phyloP scores from a whole-genome alignment of 1,139 yeast genomes.

The Sugiyamaella pinicola region DNA sequence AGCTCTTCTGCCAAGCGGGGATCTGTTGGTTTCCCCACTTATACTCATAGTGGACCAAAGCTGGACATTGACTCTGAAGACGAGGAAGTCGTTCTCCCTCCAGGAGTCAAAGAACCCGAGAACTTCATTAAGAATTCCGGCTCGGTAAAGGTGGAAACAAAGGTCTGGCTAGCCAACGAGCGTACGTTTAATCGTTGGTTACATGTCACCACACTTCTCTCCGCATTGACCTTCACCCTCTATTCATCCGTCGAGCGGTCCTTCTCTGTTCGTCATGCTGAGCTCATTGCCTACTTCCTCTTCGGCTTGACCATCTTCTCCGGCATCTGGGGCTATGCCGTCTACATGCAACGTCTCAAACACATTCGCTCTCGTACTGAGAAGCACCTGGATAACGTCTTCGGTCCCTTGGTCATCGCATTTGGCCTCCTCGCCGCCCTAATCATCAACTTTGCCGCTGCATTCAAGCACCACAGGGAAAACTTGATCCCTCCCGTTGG shows the following conservation, averaged over 20 bases:
- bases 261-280: slow-evolving; percentile 43
- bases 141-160: slow-evolving; percentile 91
- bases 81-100: slow-evolving; percentile 80
- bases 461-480: slow-evolving; percentile 13
- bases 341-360: slow-evolving; percentile 69
- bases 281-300: slow-evolving; percentile 70
- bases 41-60: slow-evolving; percentile 34
- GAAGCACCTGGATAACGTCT: slow-evolving; percentile 80
- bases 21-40: slow-evolving; percentile 34
- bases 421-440: slow-evolving; percentile 67
- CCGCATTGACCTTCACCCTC: slow-evolving; percentile 84
- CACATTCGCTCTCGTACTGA: slow-evolving; percentile 82
- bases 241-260: slow-evolving; percentile 76
- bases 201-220: slow-evolving; percentile 82
- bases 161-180: slow-evolving; percentile 98
- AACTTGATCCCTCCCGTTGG: not conserved
- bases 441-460: slow-evolving; percentile 58
- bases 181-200: slow-evolving; percentile 97
- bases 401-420: slow-evolving; percentile 85
- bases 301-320: slow-evolving; percentile 79
- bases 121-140: slow-evolving; percentile 83
- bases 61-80: slow-evolving; percentile 85
- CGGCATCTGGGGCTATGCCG: slow-evolving; percentile 86
- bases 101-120: slow-evolving; percentile 84
- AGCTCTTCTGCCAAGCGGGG: slow-evolving; percentile 11